Evolutionary conservation across 2,329 filamentous ascomycete species (phyloP).

Genomic region (Talaromyces rugulosus): DNA sequence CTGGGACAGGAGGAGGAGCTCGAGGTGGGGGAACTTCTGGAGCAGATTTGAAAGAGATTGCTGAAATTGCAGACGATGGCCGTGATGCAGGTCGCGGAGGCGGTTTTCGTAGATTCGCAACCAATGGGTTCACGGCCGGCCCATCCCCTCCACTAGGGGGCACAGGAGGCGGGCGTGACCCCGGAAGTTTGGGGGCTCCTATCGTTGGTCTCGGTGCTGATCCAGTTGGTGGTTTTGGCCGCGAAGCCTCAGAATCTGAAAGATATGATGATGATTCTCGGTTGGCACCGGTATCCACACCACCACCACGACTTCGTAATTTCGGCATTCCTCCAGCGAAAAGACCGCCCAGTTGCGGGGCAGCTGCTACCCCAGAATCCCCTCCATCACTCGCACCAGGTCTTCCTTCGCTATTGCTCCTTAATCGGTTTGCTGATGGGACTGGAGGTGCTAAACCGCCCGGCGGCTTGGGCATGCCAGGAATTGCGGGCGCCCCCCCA

Average conservation of each 20-base stretch:
- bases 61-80: constrained; percentile 58
- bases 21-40: constrained; percentile 45
- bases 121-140: constrained; percentile 48
- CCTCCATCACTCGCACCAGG: constrained; percentile 41
- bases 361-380: constrained; percentile 49
- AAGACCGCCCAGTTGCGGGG: constrained; percentile 79
- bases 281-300: constrained; percentile 70
- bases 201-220: constrained; percentile 40
- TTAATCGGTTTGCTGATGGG: constrained; percentile 61
- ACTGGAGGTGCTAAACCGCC: constrained; percentile 68
- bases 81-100: constrained; percentile 48
- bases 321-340: constrained; percentile 97
- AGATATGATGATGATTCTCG: constrained; percentile 69
- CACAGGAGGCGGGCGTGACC: constrained; percentile 45
- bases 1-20: constrained; percentile 65
- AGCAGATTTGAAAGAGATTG: constrained; percentile 49
- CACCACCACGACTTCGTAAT: constrained; percentile 80
- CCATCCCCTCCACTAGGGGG: constrained; percentile 48
- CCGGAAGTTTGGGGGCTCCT: constrained; percentile 51
- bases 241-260: constrained; percentile 69
- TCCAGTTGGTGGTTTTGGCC: constrained; percentile 21
- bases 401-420: constrained; percentile 73
- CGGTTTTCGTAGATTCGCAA: constrained; percentile 58
- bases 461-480: constrained; percentile 56
- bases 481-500: constrained; percentile 78